Evolutionary conservation across 148 eudicot species (phyloP).

Genomic region (Rhododendron ferrugineum): DNA sequence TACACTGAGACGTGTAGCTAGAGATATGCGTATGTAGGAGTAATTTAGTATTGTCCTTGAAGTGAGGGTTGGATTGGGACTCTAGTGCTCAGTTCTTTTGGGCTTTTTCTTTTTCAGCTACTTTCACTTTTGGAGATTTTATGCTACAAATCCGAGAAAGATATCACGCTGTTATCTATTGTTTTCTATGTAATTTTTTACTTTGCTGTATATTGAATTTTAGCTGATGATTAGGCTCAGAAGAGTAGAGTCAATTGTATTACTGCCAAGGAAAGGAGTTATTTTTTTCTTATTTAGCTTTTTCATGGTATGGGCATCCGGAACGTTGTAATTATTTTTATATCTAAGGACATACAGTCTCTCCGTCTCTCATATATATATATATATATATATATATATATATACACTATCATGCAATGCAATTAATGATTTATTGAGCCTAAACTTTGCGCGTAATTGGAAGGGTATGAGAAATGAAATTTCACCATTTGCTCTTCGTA

Average conservation of each 20-base stretch:
- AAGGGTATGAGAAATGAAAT: neutral
- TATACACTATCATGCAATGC: neutral
- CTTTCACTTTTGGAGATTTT: neutral
- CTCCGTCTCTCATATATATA: no score
- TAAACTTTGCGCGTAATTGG: no score
- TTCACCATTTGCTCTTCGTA: neutral
- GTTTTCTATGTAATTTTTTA: neutral
- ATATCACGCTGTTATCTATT: neutral
- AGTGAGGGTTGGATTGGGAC: no score
- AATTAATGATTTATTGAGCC: neutral
- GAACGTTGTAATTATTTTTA: neutral
- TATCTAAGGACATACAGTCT: neutral
- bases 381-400: no score
- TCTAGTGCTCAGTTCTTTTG: neutral
- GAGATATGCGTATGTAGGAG: neutral
- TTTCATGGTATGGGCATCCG: neutral
- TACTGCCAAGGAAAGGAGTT: neutral
- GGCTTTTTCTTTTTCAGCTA: neutral
- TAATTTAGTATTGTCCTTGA: neutral
- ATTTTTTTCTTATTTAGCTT: neutral
- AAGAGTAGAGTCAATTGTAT: neutral
- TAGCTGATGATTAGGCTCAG: neutral
- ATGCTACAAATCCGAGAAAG: neutral
- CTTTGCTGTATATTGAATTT: neutral
- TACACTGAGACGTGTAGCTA: neutral